These are phyloP conservation scores for Epichloe baconii DNA, from an alignment of 2,329 filamentous ascomycete genomes.

Conservation along the genomic window DNA sequence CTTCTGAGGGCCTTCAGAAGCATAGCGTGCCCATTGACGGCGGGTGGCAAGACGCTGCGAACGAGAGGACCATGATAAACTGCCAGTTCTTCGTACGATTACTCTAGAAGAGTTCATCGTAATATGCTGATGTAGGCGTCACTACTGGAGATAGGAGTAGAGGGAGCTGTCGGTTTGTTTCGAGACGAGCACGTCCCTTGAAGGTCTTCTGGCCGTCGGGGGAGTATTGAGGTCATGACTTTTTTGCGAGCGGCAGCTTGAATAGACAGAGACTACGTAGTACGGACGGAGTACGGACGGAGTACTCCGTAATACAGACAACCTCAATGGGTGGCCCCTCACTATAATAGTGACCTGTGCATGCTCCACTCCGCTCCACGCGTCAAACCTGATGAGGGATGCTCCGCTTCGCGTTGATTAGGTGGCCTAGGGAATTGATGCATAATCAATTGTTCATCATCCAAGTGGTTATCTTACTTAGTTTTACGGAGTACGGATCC, in stretches of 20 bases:
- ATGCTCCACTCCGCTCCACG: no score
- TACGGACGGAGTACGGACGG: no score
- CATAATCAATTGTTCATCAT: no score
- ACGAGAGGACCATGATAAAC: constrained; percentile 12
- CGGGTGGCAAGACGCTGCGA: constrained; percentile 10
- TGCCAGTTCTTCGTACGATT: constrained; percentile 16
- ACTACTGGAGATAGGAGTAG: not conserved
- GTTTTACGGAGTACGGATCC: no score
- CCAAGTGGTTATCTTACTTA: no score
- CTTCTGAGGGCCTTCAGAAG: constrained; percentile 12
- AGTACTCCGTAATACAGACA: no score
- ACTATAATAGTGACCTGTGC: no score
- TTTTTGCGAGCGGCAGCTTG: not conserved
- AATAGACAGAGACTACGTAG: no score
- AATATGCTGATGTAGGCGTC: not conserved
- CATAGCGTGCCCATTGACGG: constrained; percentile 19
- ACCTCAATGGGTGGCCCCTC: no score
- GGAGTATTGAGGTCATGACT: constrained; percentile 1
- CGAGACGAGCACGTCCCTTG: not conserved
- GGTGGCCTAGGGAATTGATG: no score
- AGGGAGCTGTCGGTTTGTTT: not conserved
- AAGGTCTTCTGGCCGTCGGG: not conserved
- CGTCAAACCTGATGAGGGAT: no score
- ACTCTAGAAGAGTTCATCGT: constrained; percentile 20
- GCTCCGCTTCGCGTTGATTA: no score